Evolutionary conservation across 2,329 filamentous ascomycete species (phyloP).

Genomic region (Fusarium transvaalense): DNA sequence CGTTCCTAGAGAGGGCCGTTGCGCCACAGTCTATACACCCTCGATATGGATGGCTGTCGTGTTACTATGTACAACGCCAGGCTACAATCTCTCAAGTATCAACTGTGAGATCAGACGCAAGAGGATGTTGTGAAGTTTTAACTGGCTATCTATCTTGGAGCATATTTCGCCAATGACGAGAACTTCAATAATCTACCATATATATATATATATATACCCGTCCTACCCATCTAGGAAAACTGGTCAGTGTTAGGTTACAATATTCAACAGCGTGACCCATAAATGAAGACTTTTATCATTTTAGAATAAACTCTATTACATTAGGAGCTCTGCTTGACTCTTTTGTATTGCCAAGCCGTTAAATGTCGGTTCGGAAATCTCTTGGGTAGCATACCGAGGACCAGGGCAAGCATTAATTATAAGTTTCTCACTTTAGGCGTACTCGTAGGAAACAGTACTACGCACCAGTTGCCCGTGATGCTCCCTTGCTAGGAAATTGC

Average conservation of each 20-base stretch:
- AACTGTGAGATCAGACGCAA: not conserved
- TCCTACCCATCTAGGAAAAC: not conserved
- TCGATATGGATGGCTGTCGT: not conserved
- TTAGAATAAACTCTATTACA: not conserved
- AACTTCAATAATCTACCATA: not conserved
- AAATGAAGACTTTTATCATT: not conserved
- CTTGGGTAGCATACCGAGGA: not conserved
- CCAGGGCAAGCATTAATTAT: not conserved
- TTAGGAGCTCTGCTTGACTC: not conserved
- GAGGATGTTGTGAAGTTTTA: not conserved
- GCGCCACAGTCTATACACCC: slow-evolving; percentile 25
- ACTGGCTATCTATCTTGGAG: not conserved
- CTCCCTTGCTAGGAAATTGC: not conserved
- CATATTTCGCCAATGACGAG: not conserved
- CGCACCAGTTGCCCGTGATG: not conserved
- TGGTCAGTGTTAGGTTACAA: not conserved
- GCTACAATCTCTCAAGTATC: not conserved
- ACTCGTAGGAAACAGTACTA: not conserved
- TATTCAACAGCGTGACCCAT: slow-evolving; percentile 4
- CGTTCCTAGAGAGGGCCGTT: slow-evolving; percentile 11
- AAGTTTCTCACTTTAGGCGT: not conserved
- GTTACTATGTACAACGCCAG: not conserved
- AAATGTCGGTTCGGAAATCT: slow-evolving; percentile 4
- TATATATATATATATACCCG: not conserved
- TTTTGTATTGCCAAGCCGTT: not conserved